Evolutionary conservation across 169 alveolate species (phyloP).

Genomic region (Eimeria maxima): DNA sequence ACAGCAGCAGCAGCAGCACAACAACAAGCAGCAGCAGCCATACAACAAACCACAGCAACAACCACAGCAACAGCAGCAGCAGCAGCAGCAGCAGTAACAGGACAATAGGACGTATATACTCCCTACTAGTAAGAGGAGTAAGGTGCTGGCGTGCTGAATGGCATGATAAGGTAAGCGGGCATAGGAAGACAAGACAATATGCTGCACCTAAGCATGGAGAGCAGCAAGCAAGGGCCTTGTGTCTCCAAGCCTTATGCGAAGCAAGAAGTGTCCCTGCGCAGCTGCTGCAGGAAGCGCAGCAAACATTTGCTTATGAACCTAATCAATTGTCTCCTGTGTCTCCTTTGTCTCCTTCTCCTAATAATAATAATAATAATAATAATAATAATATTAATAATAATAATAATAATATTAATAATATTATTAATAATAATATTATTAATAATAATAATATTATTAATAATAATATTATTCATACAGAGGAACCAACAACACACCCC

Average conservation of each 20-base stretch:
- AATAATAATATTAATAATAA: no score
- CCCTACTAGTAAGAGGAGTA: slow-evolving; percentile 80
- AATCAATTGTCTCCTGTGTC: neutral
- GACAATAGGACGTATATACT: slow-evolving; percentile 80
- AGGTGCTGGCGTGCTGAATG: slow-evolving; percentile 85
- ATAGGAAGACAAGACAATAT: slow-evolving; percentile 81
- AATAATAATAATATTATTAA: no score
- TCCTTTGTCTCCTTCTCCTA: neutral
- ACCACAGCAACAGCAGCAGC: slow-evolving; percentile 9
- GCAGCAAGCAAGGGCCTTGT: slow-evolving; percentile 75
- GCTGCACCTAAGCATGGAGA: slow-evolving; percentile 84
- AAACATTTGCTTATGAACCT: slow-evolving; percentile 82
- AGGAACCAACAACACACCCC: no score
- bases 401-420: no score
- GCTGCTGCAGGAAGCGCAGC: slow-evolving; percentile 76
- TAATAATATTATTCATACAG: no score
- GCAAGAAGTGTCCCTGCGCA: slow-evolving; percentile 81
- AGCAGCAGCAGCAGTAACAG: slow-evolving; percentile 61
- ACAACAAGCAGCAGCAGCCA: slow-evolving; percentile 38
- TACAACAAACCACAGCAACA: neutral
- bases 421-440: no score
- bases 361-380: no score
- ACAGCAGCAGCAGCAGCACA: no score
- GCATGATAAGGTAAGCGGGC: slow-evolving; percentile 79
- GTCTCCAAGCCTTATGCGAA: slow-evolving; percentile 80